Evolutionary conservation across 768 basidiomycete species (phyloP).

Genomic region (Nevesoporus exiguus): DNA sequence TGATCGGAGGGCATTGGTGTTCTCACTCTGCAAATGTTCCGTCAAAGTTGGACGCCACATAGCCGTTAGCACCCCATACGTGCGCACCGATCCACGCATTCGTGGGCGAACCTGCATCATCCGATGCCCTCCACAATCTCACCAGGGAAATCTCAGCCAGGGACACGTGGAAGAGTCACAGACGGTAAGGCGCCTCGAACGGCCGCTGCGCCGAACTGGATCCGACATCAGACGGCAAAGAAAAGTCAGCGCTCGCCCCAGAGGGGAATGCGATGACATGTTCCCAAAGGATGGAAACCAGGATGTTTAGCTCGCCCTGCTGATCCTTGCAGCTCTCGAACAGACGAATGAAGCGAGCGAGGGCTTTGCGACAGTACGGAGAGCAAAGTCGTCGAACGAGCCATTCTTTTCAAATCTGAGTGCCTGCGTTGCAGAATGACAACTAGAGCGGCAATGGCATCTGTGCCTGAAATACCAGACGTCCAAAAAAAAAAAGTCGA

Average conservation of each 20-base stretch:
- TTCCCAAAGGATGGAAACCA: not conserved
- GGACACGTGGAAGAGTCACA: slow-evolving; percentile 32
- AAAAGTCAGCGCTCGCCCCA: not conserved
- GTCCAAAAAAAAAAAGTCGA: no score
- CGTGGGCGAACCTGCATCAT: slow-evolving; percentile 17
- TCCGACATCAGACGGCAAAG: not conserved
- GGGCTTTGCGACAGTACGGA: slow-evolving; percentile 27
- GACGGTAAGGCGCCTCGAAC: slow-evolving; percentile 28
- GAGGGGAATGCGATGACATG: not conserved
- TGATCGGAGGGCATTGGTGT: no score
- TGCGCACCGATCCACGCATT: slow-evolving; percentile 28
- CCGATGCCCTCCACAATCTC: slow-evolving; percentile 33
- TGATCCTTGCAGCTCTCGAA: slow-evolving; percentile 34
- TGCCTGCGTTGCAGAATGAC: slow-evolving; percentile 29
- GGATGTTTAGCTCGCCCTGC: slow-evolving; percentile 26
- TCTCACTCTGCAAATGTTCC: slow-evolving; percentile 35
- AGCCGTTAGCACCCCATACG: slow-evolving; percentile 35
- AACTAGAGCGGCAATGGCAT: no score
- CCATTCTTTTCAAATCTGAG: slow-evolving; percentile 32
- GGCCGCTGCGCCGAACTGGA: slow-evolving; percentile 32
- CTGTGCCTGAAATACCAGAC: no score
- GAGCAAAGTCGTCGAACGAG: slow-evolving; percentile 26
- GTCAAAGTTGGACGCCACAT: slow-evolving; percentile 31
- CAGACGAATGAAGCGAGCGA: slow-evolving; percentile 26
- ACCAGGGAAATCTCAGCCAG: slow-evolving; percentile 34